A percentile compares a stretch with the other conserved stretches of the same genome.
Conservation (phyloP, 1,284 basidiomycete genomes). For the Acaromyces ingoldii region DNA sequence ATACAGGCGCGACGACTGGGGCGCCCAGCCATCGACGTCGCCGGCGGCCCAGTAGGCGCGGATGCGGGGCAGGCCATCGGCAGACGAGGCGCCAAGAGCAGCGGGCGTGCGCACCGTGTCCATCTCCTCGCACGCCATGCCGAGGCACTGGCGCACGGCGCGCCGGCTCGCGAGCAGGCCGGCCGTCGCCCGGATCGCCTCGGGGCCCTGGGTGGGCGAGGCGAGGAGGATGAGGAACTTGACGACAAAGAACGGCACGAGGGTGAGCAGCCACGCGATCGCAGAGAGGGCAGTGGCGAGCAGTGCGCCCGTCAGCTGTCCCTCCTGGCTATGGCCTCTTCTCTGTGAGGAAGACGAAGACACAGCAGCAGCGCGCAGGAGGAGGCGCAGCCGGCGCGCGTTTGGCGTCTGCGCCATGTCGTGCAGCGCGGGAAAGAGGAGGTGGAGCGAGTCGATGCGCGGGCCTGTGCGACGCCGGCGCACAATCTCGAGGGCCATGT, state of each 20-base stretch:
- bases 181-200: constrained; percentile 17
- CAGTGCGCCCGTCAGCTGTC: too few species aligned
- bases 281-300: constrained; percentile 14
- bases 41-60: constrained; percentile 17
- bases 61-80: constrained; percentile 8
- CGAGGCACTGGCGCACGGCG: constrained; percentile 23
- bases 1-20: background rate
- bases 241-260: constrained; percentile 19
- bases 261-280: constrained; percentile 19
- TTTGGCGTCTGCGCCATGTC: constrained; percentile 34
- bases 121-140: constrained; percentile 37
- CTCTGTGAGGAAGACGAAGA: too few species aligned
- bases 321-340: too few species aligned
- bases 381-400: constrained; percentile 14
- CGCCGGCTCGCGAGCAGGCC: constrained; percentile 23
- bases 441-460: constrained; percentile 23
- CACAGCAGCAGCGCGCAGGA: background rate
- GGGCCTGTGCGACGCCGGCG: background rate
- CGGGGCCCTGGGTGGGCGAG: background rate
- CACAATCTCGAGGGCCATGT: constrained; percentile 19
- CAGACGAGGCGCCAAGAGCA: constrained; percentile 9
- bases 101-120: constrained; percentile 15
- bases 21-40: constrained; percentile 15
- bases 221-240: constrained; percentile 1
- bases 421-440: constrained; percentile 34